Base-by-base conservation (phyloP, 345 rosid species). In the Pugionium cornutum region DNA sequence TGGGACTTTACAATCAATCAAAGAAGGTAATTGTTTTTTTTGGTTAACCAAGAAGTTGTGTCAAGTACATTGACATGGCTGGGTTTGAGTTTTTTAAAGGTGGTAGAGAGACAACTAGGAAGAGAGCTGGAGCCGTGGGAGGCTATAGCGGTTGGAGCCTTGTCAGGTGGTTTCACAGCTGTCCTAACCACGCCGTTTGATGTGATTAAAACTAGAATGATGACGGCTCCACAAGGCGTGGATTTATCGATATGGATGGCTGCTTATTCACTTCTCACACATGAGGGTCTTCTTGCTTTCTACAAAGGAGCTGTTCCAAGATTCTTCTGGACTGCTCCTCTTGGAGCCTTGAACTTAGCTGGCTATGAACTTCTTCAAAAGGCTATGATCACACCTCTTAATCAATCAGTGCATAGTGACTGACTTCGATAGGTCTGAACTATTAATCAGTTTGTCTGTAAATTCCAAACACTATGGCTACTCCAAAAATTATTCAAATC, bases 261-360 rank as follows among this genome's bases (percentile, higher is more conserved):
- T n/a, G 89, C 87, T 5, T 68, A 79, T 68, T 84, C 96, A 5
- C 84, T 92, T 69, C 58, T 86, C 29, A 86, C 79, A 6, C 84
- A 79, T 1, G 96, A 92, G 64, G 98, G 97, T 4, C 83, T 87
- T 30, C 86, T 92, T 9, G 98, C 89, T 46, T 76, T 89, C 27
- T 92, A 89, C 46, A 92, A 92, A 72, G 98, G 98, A 64, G 96
- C 91, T 29, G 77, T 89, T 57, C 98, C 98, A 1, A 76, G 97
- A 29, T 92, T 92, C 73, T 87, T 92, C 74, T 92, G 97, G 98
- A 86, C 91, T 61, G 97, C 98, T 54, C 98, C 98, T 4, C 75
- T 92, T 10, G 97, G 98, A 2, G 98, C 98, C 67, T 84, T 92
- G 85, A 92, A 92, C 77, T 92, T 92, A 51, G 98, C 97, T 1